Base-by-base conservation (phyloP, 1,284 basidiomycete species). In the Agroathelia rolfsii region DNA sequence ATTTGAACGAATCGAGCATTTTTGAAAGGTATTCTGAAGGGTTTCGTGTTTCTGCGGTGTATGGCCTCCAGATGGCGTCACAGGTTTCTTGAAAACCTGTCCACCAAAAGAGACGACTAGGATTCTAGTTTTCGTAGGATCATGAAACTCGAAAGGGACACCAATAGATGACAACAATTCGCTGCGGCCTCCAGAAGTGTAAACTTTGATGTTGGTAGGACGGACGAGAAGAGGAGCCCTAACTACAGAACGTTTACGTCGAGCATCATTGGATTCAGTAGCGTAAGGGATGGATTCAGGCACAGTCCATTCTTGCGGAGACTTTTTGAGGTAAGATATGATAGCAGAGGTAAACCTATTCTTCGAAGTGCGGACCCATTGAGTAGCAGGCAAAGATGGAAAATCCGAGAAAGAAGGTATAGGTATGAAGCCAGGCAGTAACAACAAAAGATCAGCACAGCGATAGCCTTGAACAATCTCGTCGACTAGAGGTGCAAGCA, bases 51-150 rank as follows among this genome's bases (percentile, higher is more conserved):
- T n/a, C n/a, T n/a, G n/a, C n/a, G n/a, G 53, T 12, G 50, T 43
- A 24, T 59, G 49, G 39, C 68, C 70, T 2, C 49, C 51, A 0
- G 59, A 47, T 19, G 42, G 41, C 28, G 59, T 56, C 22, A 52
- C 58, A 3, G 80, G 80, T 20, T 65, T 65, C 32, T 70, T 69
- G 50, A 85, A 77, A 10, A 75, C 59, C 45, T 85, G 82, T 0
- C 82, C 82, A 4, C 82, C 82, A 47, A 86, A 86, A 2, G 79
- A 84, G 8, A 86, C 79, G 18, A 85, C 58, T 15, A 85, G 61
- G 27, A 86, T 69, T 46, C 69, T 76, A 5, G 69, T 75, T 21
- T 43, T 50, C 4, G 46, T 31, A 0, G 60, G 54, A 37, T 72
- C 62, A 31, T 73, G 69, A 5, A 69, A 51, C 12, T 67, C 43